Base-by-base conservation (phyloP, 2,329 filamentous ascomycete species). In the Aphanoascus verrucosus region DNA sequence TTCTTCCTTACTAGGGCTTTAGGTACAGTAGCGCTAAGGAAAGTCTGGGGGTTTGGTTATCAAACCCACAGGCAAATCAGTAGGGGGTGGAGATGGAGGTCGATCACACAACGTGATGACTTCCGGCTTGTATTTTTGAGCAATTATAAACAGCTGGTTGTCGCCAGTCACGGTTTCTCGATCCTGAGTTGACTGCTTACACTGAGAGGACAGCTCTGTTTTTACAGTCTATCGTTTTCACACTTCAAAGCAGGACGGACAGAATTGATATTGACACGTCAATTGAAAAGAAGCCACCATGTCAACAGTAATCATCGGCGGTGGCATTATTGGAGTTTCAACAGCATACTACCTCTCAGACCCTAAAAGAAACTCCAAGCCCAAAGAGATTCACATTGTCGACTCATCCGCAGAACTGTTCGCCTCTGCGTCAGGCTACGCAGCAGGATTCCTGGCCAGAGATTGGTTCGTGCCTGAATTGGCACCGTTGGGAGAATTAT, bases 261-360 rank as follows among this genome's bases (percentile, higher is more conserved):
- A 28, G 1, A n/a, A 11, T 38, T 11, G 15, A 15, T 32, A 17
- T 20, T 17, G 34, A 31, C 9, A 9, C 23, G 23, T 28, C 23
- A 3, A 7, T 28, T 7, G 23, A 28, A 7, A 28, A 28, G 23
- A 28, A 28, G 49, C 11, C 20, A 75, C 70, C 66, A 72, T 78
- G 60, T 65, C 74, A 11, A 86, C 80, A 1, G 75, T 86, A 12
- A 85, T 87, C 49, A 66, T 88, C 35, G 85, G 84, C 53, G 77
- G 80, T 43, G 84, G 84, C 44, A 84, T 88, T 60, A 84, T 88
- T 50, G 84, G 84, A 55, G 71, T 80, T 34, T 81, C 82, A 1
- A 84, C 81, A 9, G 83, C 84, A n/a, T 88, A 84, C 68, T 88
- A 86, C 64, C 77, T 90, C 32, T 79, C 81, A 5, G 58, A 64